Conservation (phyloP, 441 rosid genomes). For the Bocquillonia castaneifolia region DNA sequence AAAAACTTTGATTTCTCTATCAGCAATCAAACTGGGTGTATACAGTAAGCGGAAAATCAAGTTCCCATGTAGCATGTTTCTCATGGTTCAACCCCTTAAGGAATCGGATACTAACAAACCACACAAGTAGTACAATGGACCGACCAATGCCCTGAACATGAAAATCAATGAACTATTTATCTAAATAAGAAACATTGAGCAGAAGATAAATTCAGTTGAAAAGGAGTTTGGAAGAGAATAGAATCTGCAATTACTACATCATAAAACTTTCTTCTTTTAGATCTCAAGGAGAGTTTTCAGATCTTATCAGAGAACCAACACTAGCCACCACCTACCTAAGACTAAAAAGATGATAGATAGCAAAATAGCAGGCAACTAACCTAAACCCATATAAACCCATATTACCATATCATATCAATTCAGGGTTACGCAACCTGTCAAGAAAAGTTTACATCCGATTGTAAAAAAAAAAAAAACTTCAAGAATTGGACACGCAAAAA, state of each 20-base stretch:
- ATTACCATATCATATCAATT: background rate
- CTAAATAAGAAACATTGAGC: background rate
- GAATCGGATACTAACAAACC: slow-evolving; percentile 67
- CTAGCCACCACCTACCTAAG: too few relatives aligned
- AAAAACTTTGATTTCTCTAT: background rate
- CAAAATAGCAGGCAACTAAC: too few relatives aligned
- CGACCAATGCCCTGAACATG: slow-evolving; percentile 35
- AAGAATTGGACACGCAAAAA: slow-evolving; percentile 1
- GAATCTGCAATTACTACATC: too few relatives aligned
- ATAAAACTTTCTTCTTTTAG: background rate
- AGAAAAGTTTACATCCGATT: background rate
- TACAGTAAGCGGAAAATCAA: background rate
- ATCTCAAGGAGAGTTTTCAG: background rate
- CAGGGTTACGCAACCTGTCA: background rate
- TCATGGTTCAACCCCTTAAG: slow-evolving; percentile 33
- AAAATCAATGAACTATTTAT: background rate
- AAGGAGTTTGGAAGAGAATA: background rate
- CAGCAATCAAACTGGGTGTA: background rate
- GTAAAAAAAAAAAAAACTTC: background rate
- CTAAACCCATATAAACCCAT: background rate
- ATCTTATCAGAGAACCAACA: background rate
- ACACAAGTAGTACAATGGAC: slow-evolving; percentile 69
- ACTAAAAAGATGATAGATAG: too few relatives aligned
- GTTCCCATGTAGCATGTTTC: background rate
- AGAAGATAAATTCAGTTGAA: background rate